Base-by-base conservation (phyloP, 148 eudicot species). In the Persicaria tinctoria region DNA sequence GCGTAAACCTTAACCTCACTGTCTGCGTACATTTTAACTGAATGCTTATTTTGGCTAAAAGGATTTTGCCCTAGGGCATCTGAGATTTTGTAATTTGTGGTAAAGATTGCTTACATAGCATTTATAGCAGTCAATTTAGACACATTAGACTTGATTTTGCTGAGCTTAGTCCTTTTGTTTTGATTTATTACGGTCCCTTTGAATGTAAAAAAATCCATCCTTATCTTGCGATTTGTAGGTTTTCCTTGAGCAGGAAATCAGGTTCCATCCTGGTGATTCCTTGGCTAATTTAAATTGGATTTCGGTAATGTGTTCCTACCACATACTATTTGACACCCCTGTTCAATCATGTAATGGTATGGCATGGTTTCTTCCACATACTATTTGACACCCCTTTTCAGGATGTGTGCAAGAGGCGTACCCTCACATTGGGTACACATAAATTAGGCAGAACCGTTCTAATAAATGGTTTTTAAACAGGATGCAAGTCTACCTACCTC, bases 91-190 rank as follows among this genome's bases (percentile, higher is more conserved):
- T 63, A 63, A 63, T 63, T 63, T 63, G 45, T 63, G 68, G 12
- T 17, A 57, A 57, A 8, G 63, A 57, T 57, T 57, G 68, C 68
- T 41, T 60, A 13, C 48, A 66, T 66, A 66, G 47, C 70, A 12
- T 66, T 66, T 13, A 44, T 66, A 66, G 47, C 44, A 38, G 47
- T 66, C 18, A 66, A 38, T 41, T 41, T 41, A 66, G 48, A 66
- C n/a, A 41, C 70, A 41, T 66, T 66, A 66, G 70, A 66, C 48
- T 66, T 46, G 48, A 66, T 66, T 66, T 66, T 41, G 70, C 70
- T 38, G 70, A 66, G 70, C 0, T 41, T 44, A 66, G 18, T 60
- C 44, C 44, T 60, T 60, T 60, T 20, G 10, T 13, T 13, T 11
- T 12, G 3, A 9, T 27, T 60, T 57, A 9, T 5, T 17, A 57